Conservation (phyloP, 73 alveolate genomes). For the Symbiodinium natans region DNA sequence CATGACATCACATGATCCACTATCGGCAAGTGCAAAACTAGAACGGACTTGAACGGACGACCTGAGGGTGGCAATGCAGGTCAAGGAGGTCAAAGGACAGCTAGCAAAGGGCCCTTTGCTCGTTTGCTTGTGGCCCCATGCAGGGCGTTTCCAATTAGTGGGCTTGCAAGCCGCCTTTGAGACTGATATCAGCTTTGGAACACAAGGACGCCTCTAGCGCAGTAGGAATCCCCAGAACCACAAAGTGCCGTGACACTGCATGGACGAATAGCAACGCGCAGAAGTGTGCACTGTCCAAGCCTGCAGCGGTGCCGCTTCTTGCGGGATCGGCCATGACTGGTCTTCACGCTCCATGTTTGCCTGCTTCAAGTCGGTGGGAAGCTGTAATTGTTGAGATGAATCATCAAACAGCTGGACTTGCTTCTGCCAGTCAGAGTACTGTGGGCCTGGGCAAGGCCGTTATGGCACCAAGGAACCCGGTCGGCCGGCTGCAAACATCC, state of each 20-base stretch:
- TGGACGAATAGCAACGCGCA: background rate
- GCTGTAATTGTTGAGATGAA: background rate
- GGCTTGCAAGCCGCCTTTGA: too few species aligned
- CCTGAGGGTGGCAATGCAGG: too few species aligned
- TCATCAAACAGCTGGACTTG: background rate
- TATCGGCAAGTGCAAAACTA: too few species aligned
- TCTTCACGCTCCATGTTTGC: slow-evolving; percentile 5
- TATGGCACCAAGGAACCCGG: background rate
- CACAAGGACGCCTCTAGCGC: too few species aligned
- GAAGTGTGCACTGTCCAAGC: background rate
- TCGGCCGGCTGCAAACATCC: background rate
- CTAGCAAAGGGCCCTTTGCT: too few species aligned
- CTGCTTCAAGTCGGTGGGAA: background rate
- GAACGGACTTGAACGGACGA: background rate
- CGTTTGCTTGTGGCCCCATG: too few species aligned
- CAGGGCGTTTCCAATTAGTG: too few species aligned
- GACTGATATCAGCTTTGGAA: too few species aligned
- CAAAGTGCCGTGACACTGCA: too few species aligned
- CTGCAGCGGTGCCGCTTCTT: slow-evolving; percentile 17
- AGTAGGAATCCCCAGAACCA: too few species aligned
- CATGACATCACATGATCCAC: too few species aligned
- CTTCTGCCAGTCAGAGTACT: background rate
- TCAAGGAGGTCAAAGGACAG: too few species aligned
- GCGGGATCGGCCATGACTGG: slow-evolving; percentile 41
- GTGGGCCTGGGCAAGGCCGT: background rate